Conservation (phyloP, 2,329 filamentous ascomycete species). For the Pseudocercospora crystallina region DNA sequence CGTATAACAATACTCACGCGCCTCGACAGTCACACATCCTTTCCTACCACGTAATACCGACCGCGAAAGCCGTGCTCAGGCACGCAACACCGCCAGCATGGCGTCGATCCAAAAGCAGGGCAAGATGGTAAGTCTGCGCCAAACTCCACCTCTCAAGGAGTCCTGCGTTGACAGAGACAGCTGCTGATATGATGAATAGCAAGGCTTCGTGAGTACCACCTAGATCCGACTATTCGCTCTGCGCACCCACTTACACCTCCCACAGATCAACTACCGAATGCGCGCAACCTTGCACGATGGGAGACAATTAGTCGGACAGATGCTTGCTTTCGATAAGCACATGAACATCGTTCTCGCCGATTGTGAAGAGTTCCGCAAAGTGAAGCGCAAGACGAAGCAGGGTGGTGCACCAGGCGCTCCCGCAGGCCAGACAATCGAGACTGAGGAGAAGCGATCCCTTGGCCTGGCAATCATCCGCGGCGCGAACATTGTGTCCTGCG, state of each 20-base stretch:
- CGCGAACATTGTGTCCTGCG: slow-evolving; percentile 89
- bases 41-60: background rate
- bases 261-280: slow-evolving; percentile 98
- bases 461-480: slow-evolving; percentile 93
- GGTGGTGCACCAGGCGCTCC: slow-evolving; percentile 63
- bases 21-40: background rate
- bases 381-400: slow-evolving; percentile 82
- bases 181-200: slow-evolving; percentile 49
- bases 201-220: slow-evolving; percentile 61
- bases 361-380: slow-evolving; percentile 93
- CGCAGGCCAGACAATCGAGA: slow-evolving; percentile 65
- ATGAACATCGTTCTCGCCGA: slow-evolving; percentile 99
- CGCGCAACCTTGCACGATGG: slow-evolving; percentile 92
- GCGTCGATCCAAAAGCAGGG: slow-evolving; percentile 71
- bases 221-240: slow-evolving; percentile 3
- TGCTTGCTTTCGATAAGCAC: slow-evolving; percentile 99
- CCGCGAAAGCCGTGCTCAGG: slow-evolving; percentile 40
- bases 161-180: slow-evolving; percentile 46
- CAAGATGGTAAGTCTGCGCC: slow-evolving; percentile 82
- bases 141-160: slow-evolving; percentile 23
- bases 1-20: background rate
- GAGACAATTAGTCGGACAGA: slow-evolving; percentile 94
- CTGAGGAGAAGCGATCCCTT: slow-evolving; percentile 96
- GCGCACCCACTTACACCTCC: slow-evolving; percentile 20
- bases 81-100: slow-evolving; percentile 42